A percentile compares a stretch with the other conserved stretches of the same genome.
These are phyloP conservation scores for Babesia gibsoni DNA, from an alignment of 169 alveolate genomes.

Conservation along the genomic window DNA sequence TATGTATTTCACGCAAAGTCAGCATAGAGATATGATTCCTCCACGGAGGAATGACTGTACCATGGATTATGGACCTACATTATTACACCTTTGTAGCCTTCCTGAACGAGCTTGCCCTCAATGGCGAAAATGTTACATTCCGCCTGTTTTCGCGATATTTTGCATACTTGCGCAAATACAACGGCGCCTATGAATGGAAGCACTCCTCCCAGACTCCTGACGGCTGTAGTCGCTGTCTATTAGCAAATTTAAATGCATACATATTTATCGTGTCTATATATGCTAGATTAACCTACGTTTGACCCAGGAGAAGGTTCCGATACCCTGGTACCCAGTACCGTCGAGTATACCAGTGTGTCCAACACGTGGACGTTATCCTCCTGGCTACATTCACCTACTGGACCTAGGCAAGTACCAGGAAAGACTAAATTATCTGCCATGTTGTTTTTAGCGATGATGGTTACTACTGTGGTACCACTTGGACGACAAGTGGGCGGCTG, in stretches of 20 bases:
- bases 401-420: conserved; percentile 51
- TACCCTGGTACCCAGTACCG: conserved; percentile 34
- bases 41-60: background rate
- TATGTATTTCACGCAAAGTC: too few species aligned
- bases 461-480: conserved; percentile 9
- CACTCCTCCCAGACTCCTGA: background rate
- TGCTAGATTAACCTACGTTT: too few species aligned
- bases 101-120: conserved; percentile 9
- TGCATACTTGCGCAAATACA: conserved; percentile 49
- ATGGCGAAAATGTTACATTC: conserved; percentile 51
- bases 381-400: background rate
- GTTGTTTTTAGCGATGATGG: background rate
- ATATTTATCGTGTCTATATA: too few species aligned
- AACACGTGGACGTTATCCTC: conserved; percentile 36
- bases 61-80: conserved; percentile 1
- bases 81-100: conserved; percentile 40
- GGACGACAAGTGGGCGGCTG: conserved; percentile 15
- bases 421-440: conserved; percentile 16
- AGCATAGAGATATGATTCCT: too few species aligned
- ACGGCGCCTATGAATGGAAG: conserved; percentile 56
- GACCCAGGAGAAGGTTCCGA: too few species aligned
- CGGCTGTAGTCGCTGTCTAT: background rate
- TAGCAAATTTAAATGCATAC: too few species aligned
- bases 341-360: conserved; percentile 21
- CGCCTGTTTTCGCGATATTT: conserved; percentile 26